These are phyloP conservation scores for Kuraishia cidri DNA, from an alignment of 805 yeast species.

Conservation along the genomic window DNA sequence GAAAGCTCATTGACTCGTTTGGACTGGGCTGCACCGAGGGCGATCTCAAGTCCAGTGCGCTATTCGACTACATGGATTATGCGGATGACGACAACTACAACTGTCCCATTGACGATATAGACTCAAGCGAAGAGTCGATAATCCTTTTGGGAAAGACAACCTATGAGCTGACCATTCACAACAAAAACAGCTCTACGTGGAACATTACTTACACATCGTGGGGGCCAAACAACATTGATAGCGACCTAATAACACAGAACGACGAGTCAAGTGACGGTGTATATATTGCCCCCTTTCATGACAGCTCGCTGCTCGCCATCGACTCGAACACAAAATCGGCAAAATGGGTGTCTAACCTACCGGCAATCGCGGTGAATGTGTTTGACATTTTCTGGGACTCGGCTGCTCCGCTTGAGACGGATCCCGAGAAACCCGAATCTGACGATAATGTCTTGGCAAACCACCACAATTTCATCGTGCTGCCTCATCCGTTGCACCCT, in stretches of 20 bases:
- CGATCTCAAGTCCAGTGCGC: not conserved
- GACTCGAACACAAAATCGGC: slow-evolving; percentile 63
- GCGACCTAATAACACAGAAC: slow-evolving; percentile 35
- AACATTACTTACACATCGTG: slow-evolving; percentile 80
- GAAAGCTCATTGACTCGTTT: slow-evolving; percentile 61
- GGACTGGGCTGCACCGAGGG: slow-evolving; percentile 20
- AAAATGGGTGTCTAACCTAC: slow-evolving; percentile 69
- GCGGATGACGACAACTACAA: slow-evolving; percentile 2
- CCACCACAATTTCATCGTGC: slow-evolving; percentile 31
- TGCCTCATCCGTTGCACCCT: slow-evolving; percentile 62
- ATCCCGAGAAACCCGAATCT: not conserved
- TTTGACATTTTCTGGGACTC: slow-evolving; percentile 56
- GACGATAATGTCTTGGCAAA: not conserved
- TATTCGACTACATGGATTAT: slow-evolving; percentile 3
- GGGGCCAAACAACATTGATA: slow-evolving; percentile 87
- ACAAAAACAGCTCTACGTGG: slow-evolving; percentile 66
- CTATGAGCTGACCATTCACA: slow-evolving; percentile 69
- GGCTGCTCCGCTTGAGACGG: not conserved
- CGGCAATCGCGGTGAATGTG: slow-evolving; percentile 64
- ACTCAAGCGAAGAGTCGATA: slow-evolving; percentile 12
- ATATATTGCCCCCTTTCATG: slow-evolving; percentile 79
- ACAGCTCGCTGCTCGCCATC: slow-evolving; percentile 68
- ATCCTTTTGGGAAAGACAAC: slow-evolving; percentile 64
- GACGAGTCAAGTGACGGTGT: slow-evolving; percentile 59
- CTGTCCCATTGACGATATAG: slow-evolving; percentile 8